A percentile compares a stretch with the other conserved stretches of the same genome.
These are phyloP conservation scores for Aspergillus japonicus DNA, from an alignment of 2,329 filamentous ascomycete genomes.

Conservation along the genomic window DNA sequence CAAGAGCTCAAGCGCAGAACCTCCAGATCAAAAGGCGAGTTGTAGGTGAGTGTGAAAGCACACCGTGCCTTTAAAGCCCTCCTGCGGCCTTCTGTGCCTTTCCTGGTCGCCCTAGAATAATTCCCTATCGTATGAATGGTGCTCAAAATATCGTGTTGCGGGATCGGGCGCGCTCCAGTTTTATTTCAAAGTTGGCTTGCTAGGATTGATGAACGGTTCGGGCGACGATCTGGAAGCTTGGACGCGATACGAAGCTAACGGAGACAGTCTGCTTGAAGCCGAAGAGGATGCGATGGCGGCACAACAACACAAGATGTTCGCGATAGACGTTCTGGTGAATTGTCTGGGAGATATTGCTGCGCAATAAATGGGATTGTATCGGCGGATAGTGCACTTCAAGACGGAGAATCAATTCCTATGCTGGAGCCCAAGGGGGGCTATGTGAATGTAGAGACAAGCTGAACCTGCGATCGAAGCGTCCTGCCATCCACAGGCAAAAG, in stretches of 20 bases:
- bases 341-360: constrained; percentile 6
- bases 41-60: not conserved
- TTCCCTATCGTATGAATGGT: not conserved
- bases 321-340: constrained; percentile 3
- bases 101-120: not conserved
- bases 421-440: constrained; percentile 15
- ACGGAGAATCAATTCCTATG: constrained; percentile 18
- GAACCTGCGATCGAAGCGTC: constrained; percentile 24
- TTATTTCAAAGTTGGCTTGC: not conserved
- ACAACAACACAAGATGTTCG: constrained; percentile 12
- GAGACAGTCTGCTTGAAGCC: constrained; percentile 11
- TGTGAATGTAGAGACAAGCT: constrained; percentile 16
- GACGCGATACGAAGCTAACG: constrained; percentile 22
- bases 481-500: constrained; percentile 24
- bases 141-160: not conserved
- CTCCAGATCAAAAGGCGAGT: not conserved
- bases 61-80: not conserved
- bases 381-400: constrained; percentile 11
- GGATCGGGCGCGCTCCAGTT: not conserved
- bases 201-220: not conserved
- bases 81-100: not conserved
- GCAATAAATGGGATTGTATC: constrained; percentile 6
- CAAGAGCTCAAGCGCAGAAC: not conserved
- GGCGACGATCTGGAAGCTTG: constrained; percentile 11
- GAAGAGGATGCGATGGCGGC: constrained; percentile 19